phyloP scores from a whole-genome alignment of 2,329 filamentous ascomycete genomes.

The Alternaria alternata region DNA sequence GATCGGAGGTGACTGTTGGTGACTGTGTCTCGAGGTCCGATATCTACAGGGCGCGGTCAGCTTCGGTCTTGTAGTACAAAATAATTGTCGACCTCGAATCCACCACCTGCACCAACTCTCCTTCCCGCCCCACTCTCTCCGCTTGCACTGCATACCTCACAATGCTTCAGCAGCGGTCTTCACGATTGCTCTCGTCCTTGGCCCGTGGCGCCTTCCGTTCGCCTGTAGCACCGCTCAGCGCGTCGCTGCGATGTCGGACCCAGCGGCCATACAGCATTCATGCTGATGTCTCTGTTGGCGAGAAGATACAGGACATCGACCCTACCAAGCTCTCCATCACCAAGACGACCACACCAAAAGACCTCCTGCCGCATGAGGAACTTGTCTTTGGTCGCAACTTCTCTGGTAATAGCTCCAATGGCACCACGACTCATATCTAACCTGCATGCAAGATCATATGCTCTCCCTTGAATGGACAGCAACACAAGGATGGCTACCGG shows the following conservation, averaged over 20 bases:
- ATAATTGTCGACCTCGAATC: conserved; percentile 26
- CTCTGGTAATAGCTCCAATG: conserved; percentile 68
- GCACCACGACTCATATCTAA: conserved; percentile 23
- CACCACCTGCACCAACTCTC: conserved; percentile 18
- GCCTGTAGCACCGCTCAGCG: conserved; percentile 47
- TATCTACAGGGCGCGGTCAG: conserved; percentile 31
- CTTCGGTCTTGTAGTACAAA: conserved; percentile 35
- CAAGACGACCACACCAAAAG: conserved; percentile 78
- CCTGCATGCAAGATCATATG: conserved; percentile 82
- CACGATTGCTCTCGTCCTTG: conserved; percentile 44
- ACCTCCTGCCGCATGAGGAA: conserved; percentile 76
- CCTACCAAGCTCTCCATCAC: conserved; percentile 77
- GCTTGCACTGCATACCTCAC: conserved; percentile 24
- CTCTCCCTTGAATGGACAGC: conserved; percentile 93
- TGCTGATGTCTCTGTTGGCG: conserved; percentile 56
- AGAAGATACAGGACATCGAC: conserved; percentile 74
- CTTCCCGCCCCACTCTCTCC: conserved; percentile 13
- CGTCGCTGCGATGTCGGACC: conserved; percentile 56
- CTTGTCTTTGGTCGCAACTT: conserved; percentile 91
- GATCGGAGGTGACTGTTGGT: conserved; percentile 27
- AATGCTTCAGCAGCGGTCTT: conserved; percentile 51
- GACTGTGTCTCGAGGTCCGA: conserved; percentile 21
- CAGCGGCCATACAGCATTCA: conserved; percentile 59
- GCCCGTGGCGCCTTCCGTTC: conserved; percentile 39
- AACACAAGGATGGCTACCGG: conserved; percentile 80